Percentiles rank a stretch among this genome's conserved stretches.
Evolutionary conservation across 225 moss, liverwort and hornwort species (phyloP).

Genomic region (Pleurozium schreberi): DNA sequence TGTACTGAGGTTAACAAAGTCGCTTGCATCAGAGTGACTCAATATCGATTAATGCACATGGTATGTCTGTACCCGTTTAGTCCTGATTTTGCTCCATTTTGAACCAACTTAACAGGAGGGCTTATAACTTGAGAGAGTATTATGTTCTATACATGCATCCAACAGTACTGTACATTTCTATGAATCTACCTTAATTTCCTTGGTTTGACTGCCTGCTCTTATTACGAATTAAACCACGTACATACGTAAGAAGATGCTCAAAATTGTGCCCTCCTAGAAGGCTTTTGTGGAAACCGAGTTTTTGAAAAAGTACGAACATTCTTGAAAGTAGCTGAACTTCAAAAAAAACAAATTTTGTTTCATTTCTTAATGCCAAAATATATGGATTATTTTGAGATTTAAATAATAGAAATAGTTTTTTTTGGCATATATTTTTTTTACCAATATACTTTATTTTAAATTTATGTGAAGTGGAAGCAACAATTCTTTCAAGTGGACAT

Average conservation of each 20-base stretch:
- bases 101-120: background rate
- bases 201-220: background rate
- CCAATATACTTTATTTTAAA: too few relatives aligned
- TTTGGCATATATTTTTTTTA: too few relatives aligned
- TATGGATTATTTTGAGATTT: background rate
- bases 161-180: background rate
- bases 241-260: too few relatives aligned
- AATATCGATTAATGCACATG: background rate
- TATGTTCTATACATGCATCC: background rate
- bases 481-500: too few relatives aligned
- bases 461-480: too few relatives aligned
- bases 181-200: background rate
- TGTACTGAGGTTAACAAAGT: background rate
- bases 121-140: background rate
- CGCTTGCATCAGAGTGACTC: constrained; percentile 7
- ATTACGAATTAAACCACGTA: background rate
- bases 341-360: too few relatives aligned
- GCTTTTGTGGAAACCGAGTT: too few relatives aligned
- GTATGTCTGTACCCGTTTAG: background rate
- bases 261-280: too few relatives aligned
- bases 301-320: too few relatives aligned
- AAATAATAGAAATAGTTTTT: too few relatives aligned
- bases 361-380: too few relatives aligned
- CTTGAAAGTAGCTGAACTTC: too few relatives aligned
- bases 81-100: background rate